Evolutionary conservation across 495 filamentous ascomycete species (phyloP), one percentile per base, ranked within the genome.

Genomic region (Lasiosphaeris hirsuta): DNA sequence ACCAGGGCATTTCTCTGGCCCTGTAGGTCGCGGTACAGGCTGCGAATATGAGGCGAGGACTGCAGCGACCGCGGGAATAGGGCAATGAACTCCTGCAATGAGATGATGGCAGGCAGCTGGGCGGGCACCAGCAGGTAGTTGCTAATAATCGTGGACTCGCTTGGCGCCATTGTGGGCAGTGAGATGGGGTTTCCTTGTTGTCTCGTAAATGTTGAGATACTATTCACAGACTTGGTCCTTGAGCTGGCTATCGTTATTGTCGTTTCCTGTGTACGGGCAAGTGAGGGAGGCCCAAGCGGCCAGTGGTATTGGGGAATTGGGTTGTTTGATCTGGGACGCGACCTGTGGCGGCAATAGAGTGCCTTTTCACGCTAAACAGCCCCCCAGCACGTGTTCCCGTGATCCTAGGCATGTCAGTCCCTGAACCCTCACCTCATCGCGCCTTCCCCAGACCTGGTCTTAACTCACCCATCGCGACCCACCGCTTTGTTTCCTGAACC

Each of bases 11-110:
- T 83, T 14, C 90, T 81, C 57, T 87, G 80, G 45, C 84, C 78
- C 62, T 92, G 86, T 10, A 95, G 75, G 69, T 93, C 88, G 10
- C 86, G 82, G 63, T 94, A 96, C n/a, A 96, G 75, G 4, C 78
- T 75, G 55, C 81, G 81, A 56, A 95, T 81, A 57, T 89, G 86
- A 0, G 90, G 86, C 41, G 89, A 87, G 36, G 79, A 75, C 51
- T 85, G 87, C 55, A 87, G 77, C 4, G 82, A 72, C 43, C 78
- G 82, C 2, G 91, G 90, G 59, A 96, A 94, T 38, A 94, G 75
- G 30, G 85, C 79, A 33, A 82, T 84, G 74, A 95, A 95, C 59
- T 90, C 81, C 49, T 84, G 76, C 30, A 93, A 73, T 11, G 90
- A 84, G 62, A 93, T 79, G 54, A 90, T 75, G 38, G 85, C 81